phyloP scores from a whole-genome alignment of 139 green algal species.

The Diplosphaera chodatii region DNA sequence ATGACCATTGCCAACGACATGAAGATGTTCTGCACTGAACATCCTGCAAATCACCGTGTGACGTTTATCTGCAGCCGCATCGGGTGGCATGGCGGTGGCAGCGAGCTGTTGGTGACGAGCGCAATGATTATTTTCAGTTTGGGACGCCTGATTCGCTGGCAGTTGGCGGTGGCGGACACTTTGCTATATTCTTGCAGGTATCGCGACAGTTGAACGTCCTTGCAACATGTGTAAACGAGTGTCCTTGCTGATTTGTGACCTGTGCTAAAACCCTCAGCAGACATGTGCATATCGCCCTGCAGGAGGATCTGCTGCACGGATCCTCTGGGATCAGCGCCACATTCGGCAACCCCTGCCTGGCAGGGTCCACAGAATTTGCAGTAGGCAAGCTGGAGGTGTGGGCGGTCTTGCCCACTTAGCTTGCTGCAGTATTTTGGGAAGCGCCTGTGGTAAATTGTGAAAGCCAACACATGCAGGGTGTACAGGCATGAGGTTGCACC shows the following conservation, averaged over 20 bases:
- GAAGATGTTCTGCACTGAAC: too few relatives aligned
- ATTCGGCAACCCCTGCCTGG: slow-evolving; percentile 57
- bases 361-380: slow-evolving; percentile 50
- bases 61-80: slow-evolving; percentile 35
- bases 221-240: too few relatives aligned
- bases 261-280: too few relatives aligned
- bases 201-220: too few relatives aligned
- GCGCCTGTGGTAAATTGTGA: too few relatives aligned
- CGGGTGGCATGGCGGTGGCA: slow-evolving; percentile 37
- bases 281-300: too few relatives aligned
- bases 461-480: too few relatives aligned
- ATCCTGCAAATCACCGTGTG: too few relatives aligned
- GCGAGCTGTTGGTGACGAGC: slow-evolving; percentile 11
- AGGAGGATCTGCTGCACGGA: slow-evolving; percentile 66
- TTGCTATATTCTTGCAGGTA: slow-evolving; percentile 55
- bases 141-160: slow-evolving; percentile 46
- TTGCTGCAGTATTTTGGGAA: too few relatives aligned
- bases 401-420: not conserved
- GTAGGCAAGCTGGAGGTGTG: slow-evolving; percentile 65
- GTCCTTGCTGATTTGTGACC: too few relatives aligned
- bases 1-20: too few relatives aligned
- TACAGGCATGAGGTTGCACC: too few relatives aligned
- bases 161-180: slow-evolving; percentile 58
- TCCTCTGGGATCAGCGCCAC: slow-evolving; percentile 57
- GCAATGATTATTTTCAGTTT: slow-evolving; percentile 78